Conservation (phyloP, 2,329 filamentous ascomycete species). For the Aspergillus ustus region DNA sequence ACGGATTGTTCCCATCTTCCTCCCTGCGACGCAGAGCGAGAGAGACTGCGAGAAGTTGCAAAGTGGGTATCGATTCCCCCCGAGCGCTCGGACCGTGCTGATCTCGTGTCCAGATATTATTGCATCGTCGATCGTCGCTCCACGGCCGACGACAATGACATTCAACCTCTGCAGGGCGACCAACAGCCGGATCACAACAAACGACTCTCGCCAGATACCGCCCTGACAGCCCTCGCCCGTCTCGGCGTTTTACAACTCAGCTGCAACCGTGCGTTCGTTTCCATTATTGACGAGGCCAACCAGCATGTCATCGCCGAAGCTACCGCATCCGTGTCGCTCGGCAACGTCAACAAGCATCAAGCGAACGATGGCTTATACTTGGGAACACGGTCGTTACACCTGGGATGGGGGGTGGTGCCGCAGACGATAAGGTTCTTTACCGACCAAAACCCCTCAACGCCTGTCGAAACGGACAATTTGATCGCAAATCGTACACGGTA, state of each 20-base stretch:
- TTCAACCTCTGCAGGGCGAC: not conserved
- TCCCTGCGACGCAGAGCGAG: constrained; percentile 8
- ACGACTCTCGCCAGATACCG: constrained; percentile 29
- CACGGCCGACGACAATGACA: not conserved
- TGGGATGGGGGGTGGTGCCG: constrained; percentile 23
- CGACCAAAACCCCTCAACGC: constrained; percentile 23
- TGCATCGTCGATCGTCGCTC: constrained; percentile 7
- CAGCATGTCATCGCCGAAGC: constrained; percentile 60
- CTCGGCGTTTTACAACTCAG: constrained; percentile 52
- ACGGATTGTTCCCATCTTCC: not conserved
- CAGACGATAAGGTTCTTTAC: constrained; percentile 32
- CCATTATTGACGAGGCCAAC: constrained; percentile 54
- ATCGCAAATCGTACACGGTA: constrained; percentile 36
- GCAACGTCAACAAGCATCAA: constrained; percentile 30
- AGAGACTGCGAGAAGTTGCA: constrained; percentile 7
- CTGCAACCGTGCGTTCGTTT: constrained; percentile 54
- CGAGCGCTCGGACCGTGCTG: not conserved
- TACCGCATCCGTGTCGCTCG: constrained; percentile 48
- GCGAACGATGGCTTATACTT: constrained; percentile 39
- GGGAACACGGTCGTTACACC: constrained; percentile 31
- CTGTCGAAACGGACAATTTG: constrained; percentile 28
- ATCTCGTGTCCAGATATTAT: constrained; percentile 3
- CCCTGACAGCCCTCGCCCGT: constrained; percentile 57
- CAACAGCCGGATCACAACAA: not conserved
- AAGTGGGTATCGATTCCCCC: constrained; percentile 6